Base-by-base conservation (phyloP, 78 protist species). In the Cavenderia fasciculata region DNA sequence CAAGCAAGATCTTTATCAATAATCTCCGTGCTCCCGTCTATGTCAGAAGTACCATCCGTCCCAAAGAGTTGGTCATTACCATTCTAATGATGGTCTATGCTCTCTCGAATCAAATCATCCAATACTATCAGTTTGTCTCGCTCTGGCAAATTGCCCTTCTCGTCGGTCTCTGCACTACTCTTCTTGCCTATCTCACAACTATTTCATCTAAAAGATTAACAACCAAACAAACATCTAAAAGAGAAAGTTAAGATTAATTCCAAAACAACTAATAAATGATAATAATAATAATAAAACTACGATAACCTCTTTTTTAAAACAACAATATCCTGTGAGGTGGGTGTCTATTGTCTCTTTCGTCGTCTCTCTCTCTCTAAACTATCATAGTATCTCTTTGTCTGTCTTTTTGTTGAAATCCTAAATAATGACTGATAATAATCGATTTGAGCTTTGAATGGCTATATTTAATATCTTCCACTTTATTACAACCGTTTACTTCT, bases 21-120 rank as follows among this genome's bases (percentile, higher is more conserved):
- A 82, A 82, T 44, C 66, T 82, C 21, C 14, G 25, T 29, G 90
- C 90, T 4, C 90, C 90, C 4, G 40, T 47, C 27, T 66, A 52
- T 43, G 65, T 68, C 5, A 44, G 73, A 33, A n/a, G 46, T 19
- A 47, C 43, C 27, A 69, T 82, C n/a, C 14, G 71, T 33, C 38
- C 90, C 7, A 65, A 57, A 18, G 78, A 82, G 57, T n/a, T 82
- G 2, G 90, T 82, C 12, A 40, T 66, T 29, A 44, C 56, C 5
- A 57, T 43, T 12, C 44, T 68, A 6, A 2, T 82, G 19, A 44
- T 59, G 47, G 36, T 65, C 21, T 69, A 62, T 12, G 23, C 52
- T 40, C 54, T 82, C 2, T 82, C 90, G 29, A 82, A 82, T 33
- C 29, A 12, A n/a, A 25, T 82, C 0, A 65, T 82, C 25, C 29